Evolutionary conservation across 2,329 filamentous ascomycete species (phyloP).

Genomic region (Rhinocladiella similis): DNA sequence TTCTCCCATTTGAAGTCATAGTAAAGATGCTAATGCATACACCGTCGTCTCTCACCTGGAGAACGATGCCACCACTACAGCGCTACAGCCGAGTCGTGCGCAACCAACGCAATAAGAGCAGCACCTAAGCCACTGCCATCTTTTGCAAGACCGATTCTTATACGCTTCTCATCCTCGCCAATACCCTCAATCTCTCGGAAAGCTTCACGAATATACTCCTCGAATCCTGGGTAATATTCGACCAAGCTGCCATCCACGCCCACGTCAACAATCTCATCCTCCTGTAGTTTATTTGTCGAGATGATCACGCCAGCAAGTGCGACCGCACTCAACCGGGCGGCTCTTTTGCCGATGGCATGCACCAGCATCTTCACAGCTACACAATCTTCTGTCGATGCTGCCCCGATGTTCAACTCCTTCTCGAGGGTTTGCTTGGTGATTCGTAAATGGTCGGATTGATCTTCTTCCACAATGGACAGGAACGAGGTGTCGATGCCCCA

Average conservation of each 20-base stretch:
- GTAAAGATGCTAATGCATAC: neutral
- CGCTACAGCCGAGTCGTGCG: conserved; percentile 38
- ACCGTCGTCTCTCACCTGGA: neutral
- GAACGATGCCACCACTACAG: conserved; percentile 4
- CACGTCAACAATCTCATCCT: conserved; percentile 76
- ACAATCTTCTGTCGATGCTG: conserved; percentile 78
- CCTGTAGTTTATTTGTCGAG: conserved; percentile 70
- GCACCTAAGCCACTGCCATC: conserved; percentile 96
- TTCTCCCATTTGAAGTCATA: neutral
- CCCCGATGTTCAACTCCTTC: conserved; percentile 71
- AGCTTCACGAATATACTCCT: conserved; percentile 82
- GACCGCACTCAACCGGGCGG: conserved; percentile 83
- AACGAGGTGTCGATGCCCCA: conserved; percentile 93
- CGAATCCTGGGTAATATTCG: conserved; percentile 93
- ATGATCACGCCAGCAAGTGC: conserved; percentile 83
- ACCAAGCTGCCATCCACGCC: conserved; percentile 93
- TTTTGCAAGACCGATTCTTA: conserved; percentile 94
- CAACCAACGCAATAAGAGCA: conserved; percentile 89
- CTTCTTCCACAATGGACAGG: conserved; percentile 81
- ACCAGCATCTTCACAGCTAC: conserved; percentile 82
- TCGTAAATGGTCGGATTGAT: conserved; percentile 70
- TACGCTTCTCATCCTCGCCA: conserved; percentile 78
- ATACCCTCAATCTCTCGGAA: conserved; percentile 75
- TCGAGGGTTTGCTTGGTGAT: conserved; percentile 77
- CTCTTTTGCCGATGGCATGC: conserved; percentile 80